phyloP scores from a whole-genome alignment of 805 yeast species.

The Teunomyces panamensis region DNA sequence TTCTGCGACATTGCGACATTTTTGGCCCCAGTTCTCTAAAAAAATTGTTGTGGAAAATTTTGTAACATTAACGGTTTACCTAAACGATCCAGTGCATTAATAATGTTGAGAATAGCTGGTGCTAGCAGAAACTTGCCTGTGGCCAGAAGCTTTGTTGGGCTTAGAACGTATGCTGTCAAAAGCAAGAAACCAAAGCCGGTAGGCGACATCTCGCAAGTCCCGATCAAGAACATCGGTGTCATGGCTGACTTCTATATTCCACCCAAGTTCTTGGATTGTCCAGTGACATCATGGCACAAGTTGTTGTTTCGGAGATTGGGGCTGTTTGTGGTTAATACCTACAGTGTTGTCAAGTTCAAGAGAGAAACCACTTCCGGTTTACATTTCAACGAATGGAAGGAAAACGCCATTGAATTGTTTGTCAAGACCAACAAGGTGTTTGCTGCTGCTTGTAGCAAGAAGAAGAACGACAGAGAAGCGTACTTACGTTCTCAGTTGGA shows the following conservation, averaged over 20 bases:
- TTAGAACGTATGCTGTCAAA: conserved; percentile 4
- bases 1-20: background rate
- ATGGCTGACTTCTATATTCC: conserved; percentile 44
- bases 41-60: background rate
- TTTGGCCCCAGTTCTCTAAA: background rate
- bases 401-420: conserved; percentile 73
- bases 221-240: conserved; percentile 37
- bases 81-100: too few relatives aligned
- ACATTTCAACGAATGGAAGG: conserved; percentile 79
- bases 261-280: conserved; percentile 25
- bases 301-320: conserved; percentile 62
- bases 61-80: background rate
- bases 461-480: conserved; percentile 30
- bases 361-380: conserved; percentile 42
- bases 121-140: background rate
- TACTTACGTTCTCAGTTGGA: conserved; percentile 43
- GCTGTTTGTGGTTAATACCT: conserved; percentile 64
- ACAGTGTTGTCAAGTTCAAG: conserved; percentile 46
- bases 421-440: conserved; percentile 80
- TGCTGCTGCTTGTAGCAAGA: conserved; percentile 48
- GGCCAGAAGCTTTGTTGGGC: background rate
- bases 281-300: conserved; percentile 36
- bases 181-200: conserved; percentile 8
- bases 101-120: conserved; percentile 1
- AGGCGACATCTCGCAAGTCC: conserved; percentile 36